Conservation (phyloP, 2,329 filamentous ascomycete species). For the Claviceps cyperi region DNA sequence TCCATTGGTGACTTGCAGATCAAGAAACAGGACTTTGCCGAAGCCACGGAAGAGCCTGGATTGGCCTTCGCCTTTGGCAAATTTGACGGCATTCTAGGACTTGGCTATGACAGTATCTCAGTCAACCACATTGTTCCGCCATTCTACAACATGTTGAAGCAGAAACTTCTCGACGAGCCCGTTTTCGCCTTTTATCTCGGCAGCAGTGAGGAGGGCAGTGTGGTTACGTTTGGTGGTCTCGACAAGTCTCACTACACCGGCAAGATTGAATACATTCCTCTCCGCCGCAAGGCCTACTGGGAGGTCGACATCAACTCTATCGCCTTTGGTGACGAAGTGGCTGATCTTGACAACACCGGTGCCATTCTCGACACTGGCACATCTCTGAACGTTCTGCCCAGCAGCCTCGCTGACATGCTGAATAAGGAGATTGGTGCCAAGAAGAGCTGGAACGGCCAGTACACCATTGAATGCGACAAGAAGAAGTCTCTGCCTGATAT, state of each 20-base stretch:
- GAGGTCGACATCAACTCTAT: conserved; percentile 94
- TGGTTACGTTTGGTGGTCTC: conserved; percentile 79
- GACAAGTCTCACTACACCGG: conserved; percentile 70
- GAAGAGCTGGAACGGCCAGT: conserved; percentile 96
- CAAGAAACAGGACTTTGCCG: conserved; percentile 85
- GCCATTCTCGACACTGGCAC: conserved; percentile 97
- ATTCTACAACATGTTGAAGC: conserved; percentile 91
- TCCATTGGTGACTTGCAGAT: conserved; percentile 80
- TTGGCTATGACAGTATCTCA: conserved; percentile 92
- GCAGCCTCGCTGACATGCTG: conserved; percentile 81
- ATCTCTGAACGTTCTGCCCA: conserved; percentile 89
- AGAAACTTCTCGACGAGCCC: conserved; percentile 77
- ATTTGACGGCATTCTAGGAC: conserved; percentile 91
- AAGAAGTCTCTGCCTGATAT: conserved; percentile 76
- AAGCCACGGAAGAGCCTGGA: conserved; percentile 89
- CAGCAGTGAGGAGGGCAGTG: conserved; percentile 58
- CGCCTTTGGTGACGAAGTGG: conserved; percentile 70
- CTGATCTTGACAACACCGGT: conserved; percentile 86
- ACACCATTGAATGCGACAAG: conserved; percentile 79
- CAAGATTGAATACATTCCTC: conserved; percentile 81
- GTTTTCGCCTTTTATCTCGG: conserved; percentile 96
- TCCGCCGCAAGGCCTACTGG: conserved; percentile 99
- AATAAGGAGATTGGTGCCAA: conserved; percentile 97
- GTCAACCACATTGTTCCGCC: conserved; percentile 90
- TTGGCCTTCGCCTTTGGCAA: conserved; percentile 94